phyloP scores from a whole-genome alignment of 805 yeast genomes.

The Schwanniomyces occidentalis region DNA sequence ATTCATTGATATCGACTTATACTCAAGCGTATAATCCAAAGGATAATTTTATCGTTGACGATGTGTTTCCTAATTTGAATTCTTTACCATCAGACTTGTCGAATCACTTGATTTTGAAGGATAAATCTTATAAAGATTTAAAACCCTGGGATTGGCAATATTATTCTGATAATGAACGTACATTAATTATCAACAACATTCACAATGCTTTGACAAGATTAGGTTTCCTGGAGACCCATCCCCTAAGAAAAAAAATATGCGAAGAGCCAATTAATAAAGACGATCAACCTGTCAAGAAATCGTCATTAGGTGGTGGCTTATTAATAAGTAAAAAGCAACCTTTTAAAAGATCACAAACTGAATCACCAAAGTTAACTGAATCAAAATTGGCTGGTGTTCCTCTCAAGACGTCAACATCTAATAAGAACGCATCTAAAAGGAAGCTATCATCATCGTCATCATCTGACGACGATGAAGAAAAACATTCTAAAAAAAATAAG shows the following conservation, averaged over 20 bases:
- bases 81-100: conserved; percentile 8
- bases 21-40: conserved; percentile 32
- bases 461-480: conserved; percentile 12
- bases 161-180: conserved; percentile 32
- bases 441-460: conserved; percentile 13
- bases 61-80: conserved; percentile 22
- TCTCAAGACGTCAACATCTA: conserved; percentile 3
- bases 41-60: conserved; percentile 33
- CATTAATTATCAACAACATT: conserved; percentile 31
- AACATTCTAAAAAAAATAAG: conserved; percentile 9
- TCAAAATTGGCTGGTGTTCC: conserved; percentile 6
- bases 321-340: conserved; percentile 15
- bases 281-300: conserved; percentile 6
- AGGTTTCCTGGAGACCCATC: conserved; percentile 45
- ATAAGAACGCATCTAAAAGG: conserved; percentile 2
- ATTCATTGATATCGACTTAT: conserved; percentile 21
- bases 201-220: conserved; percentile 40
- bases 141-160: conserved; percentile 38
- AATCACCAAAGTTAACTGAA: conserved; percentile 11
- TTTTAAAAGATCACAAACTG: conserved; percentile 16
- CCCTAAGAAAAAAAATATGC: conserved; percentile 35
- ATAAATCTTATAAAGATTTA: conserved; percentile 41
- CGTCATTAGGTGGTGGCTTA: conserved; percentile 23
- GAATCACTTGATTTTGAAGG: conserved; percentile 32
- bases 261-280: conserved; percentile 9